phyloP scores from a whole-genome alignment of 805 yeast genomes.

The Pichia nakasei region DNA sequence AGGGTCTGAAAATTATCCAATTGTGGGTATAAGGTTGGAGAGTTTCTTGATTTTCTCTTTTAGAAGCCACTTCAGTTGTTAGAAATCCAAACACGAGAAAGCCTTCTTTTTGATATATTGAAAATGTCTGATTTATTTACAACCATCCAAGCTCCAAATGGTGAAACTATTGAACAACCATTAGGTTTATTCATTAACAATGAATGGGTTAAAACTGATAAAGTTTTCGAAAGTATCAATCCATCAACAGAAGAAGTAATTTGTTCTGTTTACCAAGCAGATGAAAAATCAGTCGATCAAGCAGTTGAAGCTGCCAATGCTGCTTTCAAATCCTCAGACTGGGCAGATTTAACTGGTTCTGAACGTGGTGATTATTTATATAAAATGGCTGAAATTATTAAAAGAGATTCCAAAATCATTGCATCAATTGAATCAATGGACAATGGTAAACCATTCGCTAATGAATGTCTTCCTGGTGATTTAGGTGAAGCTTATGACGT shows the following conservation, averaged over 20 bases:
- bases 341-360: slow-evolving; percentile 42
- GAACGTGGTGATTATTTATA: slow-evolving; percentile 44
- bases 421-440: slow-evolving; percentile 49
- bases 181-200: slow-evolving; percentile 55
- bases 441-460: slow-evolving; percentile 47
- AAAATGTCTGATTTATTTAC: slow-evolving; percentile 15
- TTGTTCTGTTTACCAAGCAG: slow-evolving; percentile 48
- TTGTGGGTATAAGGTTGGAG: no score
- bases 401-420: slow-evolving; percentile 39
- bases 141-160: slow-evolving; percentile 25
- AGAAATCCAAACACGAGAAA: no score
- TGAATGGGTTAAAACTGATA: slow-evolving; percentile 32
- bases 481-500: slow-evolving; percentile 28
- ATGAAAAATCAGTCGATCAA: slow-evolving; percentile 49
- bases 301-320: slow-evolving; percentile 60
- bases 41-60: no score
- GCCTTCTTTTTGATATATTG: background rate
- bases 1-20: no score
- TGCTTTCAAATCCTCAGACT: slow-evolving; percentile 41
- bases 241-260: slow-evolving; percentile 50
- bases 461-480: slow-evolving; percentile 35
- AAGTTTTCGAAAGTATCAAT: slow-evolving; percentile 19
- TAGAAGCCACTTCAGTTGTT: no score
- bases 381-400: slow-evolving; percentile 44
- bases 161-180: slow-evolving; percentile 25